Conservation (phyloP, 768 basidiomycete genomes). For the Mycena epipterygia region DNA sequence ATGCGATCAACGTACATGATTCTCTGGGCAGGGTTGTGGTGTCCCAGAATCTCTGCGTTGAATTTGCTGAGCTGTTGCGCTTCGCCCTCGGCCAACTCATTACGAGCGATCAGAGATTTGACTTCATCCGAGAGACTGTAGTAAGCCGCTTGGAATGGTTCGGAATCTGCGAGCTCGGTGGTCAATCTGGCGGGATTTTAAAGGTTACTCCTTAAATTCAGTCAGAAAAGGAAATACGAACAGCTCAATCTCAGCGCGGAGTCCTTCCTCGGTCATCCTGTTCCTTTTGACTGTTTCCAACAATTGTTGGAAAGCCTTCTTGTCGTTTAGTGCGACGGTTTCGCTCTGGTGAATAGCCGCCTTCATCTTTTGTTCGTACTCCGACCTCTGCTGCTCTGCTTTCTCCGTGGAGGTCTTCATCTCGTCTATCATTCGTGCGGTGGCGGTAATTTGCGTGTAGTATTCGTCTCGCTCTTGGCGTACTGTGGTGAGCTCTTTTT, state of each 20-base stretch:
- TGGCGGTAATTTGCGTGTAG: conserved; percentile 38
- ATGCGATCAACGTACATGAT: conserved; percentile 91
- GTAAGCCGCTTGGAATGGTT: conserved; percentile 81
- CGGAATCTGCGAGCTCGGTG: conserved; percentile 69
- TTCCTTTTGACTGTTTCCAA: conserved; percentile 65
- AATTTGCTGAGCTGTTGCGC: conserved; percentile 80
- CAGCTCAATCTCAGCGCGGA: conserved; percentile 79
- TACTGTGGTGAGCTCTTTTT: conserved; percentile 55
- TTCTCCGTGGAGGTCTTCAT: conserved; percentile 38
- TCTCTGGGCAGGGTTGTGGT: conserved; percentile 86
- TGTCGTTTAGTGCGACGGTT: conserved; percentile 59
- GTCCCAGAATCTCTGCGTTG: conserved; percentile 89
- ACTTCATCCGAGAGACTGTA: conserved; percentile 74
- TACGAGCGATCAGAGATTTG: conserved; percentile 72
- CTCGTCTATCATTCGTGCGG: conserved; percentile 39
- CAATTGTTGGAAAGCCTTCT: conserved; percentile 61
- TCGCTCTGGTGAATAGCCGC: conserved; percentile 52
- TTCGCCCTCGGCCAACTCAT: conserved; percentile 86
- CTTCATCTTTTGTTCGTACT: conserved; percentile 44
- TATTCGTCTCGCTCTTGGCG: conserved; percentile 51
- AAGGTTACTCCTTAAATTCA: too few species aligned
- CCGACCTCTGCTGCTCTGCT: conserved; percentile 35
- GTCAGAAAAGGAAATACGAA: conserved; percentile 51
- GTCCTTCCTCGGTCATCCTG: conserved; percentile 75
- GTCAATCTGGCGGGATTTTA: conserved; percentile 52